Evolutionary conservation across 495 filamentous ascomycete genomes (phyloP), one percentile per base, ranked within the genome.

Genomic region (Lepraria neglecta): DNA sequence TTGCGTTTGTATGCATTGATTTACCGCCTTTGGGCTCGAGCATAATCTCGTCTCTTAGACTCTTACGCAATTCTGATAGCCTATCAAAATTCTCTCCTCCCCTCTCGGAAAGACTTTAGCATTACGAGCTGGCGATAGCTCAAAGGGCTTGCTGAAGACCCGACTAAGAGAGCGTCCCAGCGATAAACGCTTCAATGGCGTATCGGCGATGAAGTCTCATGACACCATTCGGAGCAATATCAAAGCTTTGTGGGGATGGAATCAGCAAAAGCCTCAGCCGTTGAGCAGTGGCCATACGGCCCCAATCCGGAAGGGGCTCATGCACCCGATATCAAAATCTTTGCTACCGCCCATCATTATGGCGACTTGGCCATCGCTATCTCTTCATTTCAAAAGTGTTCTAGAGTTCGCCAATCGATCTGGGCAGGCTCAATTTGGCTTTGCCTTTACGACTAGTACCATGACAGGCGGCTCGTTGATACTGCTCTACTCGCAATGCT

Each of bases 11-110:
- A 53, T 61, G 38, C 50, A 53, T 17, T 17, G 35, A 38, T 61
- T 61, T 61, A 53, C 59, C 59, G 59, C 59, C 51, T 38, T 21
- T 38, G 50, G 31, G 50, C 50, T 61, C 59, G 50, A 55, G 59
- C 59, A 30, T 50, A 61, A 27, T 21, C 28, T 45, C 35, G 24
- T 53, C 28, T 48, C 17, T 28, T 58, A 2, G 28, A 58, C 19
- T 21, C 31, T 12, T 45, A 42, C 43, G 17, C 48, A 53, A 27
- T 54, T 19, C n/a, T 38, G 17, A 61, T 40, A 38, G 14, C 51
- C 51, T 61, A 54, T 61, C 42, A 40, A 54, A 24, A 11, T 7
- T 17, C 24, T 9, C 27, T 46, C 48, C 48, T 46, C 31, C 27
- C 38, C 40, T 55, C n/a, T 61, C 50, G 59, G 19, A 35, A n/a